phyloP scores from a whole-genome alignment of 2,329 filamentous ascomycete genomes.

The Grosmannia clavigera region DNA sequence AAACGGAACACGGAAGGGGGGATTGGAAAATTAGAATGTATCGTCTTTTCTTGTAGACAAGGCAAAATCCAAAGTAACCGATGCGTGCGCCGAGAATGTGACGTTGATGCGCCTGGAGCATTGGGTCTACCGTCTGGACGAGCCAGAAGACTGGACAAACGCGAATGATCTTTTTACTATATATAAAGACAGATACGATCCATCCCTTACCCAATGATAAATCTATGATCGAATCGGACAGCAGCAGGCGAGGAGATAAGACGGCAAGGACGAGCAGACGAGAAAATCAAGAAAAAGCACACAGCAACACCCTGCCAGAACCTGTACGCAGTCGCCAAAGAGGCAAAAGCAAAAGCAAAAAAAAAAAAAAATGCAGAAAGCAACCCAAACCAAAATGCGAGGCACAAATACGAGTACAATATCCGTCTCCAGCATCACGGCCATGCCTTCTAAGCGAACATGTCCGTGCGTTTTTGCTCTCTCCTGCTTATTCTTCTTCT shows the following conservation, averaged over 20 bases:
- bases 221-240: background rate
- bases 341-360: background rate
- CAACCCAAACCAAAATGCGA: constrained; percentile 9
- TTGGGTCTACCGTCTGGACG: background rate
- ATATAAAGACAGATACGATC: background rate
- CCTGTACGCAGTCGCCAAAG: background rate
- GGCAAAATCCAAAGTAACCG: background rate
- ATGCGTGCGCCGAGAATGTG: background rate
- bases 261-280: background rate
- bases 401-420: constrained; percentile 7
- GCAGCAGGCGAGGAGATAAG: background rate
- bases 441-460: background rate
- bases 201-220: background rate
- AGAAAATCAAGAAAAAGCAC: background rate
- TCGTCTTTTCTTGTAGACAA: background rate
- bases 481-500: background rate
- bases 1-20: background rate
- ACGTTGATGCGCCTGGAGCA: background rate
- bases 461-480: background rate
- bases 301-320: background rate
- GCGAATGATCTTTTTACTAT: background rate
- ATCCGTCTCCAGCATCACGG: background rate
- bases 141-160: background rate
- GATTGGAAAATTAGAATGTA: constrained; percentile 1
- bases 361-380: background rate